These are phyloP conservation scores for Neurospora sp. DNA, from an alignment of 495 filamentous ascomycete genomes.

Conservation along the genomic window DNA sequence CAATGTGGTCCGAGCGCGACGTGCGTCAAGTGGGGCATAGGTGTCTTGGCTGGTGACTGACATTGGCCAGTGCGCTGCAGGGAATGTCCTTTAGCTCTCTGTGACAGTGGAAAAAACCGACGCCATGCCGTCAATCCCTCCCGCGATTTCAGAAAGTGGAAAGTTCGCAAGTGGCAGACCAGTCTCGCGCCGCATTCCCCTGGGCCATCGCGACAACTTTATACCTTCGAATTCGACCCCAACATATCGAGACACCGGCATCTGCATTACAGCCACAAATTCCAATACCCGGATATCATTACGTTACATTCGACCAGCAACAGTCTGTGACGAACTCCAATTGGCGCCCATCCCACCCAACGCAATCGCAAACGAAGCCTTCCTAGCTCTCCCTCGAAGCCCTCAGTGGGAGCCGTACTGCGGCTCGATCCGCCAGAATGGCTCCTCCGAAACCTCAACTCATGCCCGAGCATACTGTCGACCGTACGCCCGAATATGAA, in stretches of 20 bases:
- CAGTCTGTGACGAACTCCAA: background rate
- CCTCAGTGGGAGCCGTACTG: constrained; percentile 10
- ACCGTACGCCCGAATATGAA: constrained; percentile 52
- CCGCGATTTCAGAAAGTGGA: background rate
- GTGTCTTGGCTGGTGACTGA: background rate
- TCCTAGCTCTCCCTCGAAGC: background rate
- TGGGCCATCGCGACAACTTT: background rate
- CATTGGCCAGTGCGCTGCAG: background rate
- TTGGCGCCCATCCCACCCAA: background rate
- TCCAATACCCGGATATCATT: background rate
- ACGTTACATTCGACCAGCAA: background rate
- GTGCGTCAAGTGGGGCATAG: background rate
- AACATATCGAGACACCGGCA: background rate
- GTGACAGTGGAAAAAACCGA: background rate
- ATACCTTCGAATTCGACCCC: background rate
- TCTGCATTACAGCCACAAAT: background rate
- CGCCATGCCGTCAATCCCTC: background rate
- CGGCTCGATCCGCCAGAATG: constrained; percentile 21
- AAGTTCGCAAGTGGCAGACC: background rate
- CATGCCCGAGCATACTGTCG: constrained; percentile 27
- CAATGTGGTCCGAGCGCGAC: background rate
- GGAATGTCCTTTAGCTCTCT: background rate
- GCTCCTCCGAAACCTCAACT: constrained; percentile 25
- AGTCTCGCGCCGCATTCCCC: constrained; percentile 3
- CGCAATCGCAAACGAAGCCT: background rate